Evolutionary conservation across 2,329 filamentous ascomycete genomes (phyloP).

Genomic region (Gnomoniopsis smithogilvyi): DNA sequence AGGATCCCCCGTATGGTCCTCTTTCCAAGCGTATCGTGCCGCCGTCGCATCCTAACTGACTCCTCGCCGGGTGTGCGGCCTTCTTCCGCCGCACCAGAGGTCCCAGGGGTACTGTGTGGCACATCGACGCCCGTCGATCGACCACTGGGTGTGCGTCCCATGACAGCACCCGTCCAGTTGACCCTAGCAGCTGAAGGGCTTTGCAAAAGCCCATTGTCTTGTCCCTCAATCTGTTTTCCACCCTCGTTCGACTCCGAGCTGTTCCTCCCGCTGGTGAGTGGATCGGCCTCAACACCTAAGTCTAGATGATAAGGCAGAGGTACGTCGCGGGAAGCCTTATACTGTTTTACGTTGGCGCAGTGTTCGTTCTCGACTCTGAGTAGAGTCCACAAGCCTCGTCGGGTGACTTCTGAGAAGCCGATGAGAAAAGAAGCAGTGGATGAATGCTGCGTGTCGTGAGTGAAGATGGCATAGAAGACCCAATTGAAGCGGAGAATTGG

Average conservation of each 20-base stretch:
- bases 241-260: conserved; percentile 32
- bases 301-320: conserved; percentile 76
- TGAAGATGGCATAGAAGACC: conserved; percentile 90
- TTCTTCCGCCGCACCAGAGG: conserved; percentile 16
- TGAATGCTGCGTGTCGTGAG: conserved; percentile 76
- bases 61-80: conserved; percentile 10
- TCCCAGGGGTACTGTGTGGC: conserved; percentile 15
- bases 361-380: conserved; percentile 98
- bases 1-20: conserved; percentile 60
- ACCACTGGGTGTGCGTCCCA: conserved; percentile 11
- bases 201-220: conserved; percentile 2
- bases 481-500: conserved; percentile 87
- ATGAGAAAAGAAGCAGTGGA: conserved; percentile 78
- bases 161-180: conserved; percentile 7
- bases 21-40: conserved; percentile 31
- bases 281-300: conserved; percentile 34
- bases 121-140: conserved; percentile 22
- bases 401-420: conserved; percentile 72
- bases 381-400: conserved; percentile 85
- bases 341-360: conserved; percentile 84
- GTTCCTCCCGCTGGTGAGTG: conserved; percentile 23
- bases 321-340: conserved; percentile 85
- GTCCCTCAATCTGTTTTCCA: conserved; percentile 3
- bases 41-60: conserved; percentile 24
- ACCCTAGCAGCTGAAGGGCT: conserved; percentile 15